Percentiles rank a stretch among this genome's conserved stretches.
phyloP scores from a whole-genome alignment of 495 filamentous ascomycete genomes.

The Sphaerosporella brunnea region DNA sequence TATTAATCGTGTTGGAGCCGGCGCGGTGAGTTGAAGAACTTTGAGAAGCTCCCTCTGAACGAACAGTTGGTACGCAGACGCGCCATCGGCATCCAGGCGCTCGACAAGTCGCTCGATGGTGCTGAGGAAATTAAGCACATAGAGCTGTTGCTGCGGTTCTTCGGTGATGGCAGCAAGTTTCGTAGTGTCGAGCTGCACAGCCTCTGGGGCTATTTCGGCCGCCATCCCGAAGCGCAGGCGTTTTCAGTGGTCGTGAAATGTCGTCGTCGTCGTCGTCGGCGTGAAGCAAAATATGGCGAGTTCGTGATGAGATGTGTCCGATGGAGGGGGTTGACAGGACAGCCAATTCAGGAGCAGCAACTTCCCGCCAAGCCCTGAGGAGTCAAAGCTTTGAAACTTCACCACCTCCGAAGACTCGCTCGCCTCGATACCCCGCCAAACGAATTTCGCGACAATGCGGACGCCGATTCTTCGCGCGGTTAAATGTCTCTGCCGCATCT shows the following conservation, averaged over 20 bases:
- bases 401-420: background rate
- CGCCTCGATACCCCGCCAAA: background rate
- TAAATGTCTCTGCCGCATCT: slow-evolving; percentile 2
- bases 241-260: too few relatives aligned
- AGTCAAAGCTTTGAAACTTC: background rate
- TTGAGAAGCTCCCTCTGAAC: slow-evolving; percentile 82
- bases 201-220: slow-evolving; percentile 14
- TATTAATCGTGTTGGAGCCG: slow-evolving; percentile 71
- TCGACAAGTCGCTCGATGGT: slow-evolving; percentile 67
- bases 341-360: background rate
- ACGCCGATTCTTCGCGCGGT: slow-evolving; percentile 5
- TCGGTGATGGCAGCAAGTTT: slow-evolving; percentile 80
- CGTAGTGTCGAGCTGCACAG: slow-evolving; percentile 56
- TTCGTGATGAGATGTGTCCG: too few relatives aligned
- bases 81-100: slow-evolving; percentile 51
- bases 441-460: background rate
- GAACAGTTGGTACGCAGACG: slow-evolving; percentile 71
- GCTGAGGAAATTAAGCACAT: slow-evolving; percentile 74
- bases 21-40: slow-evolving; percentile 70
- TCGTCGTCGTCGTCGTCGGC: too few relatives aligned
- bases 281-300: too few relatives aligned
- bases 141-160: slow-evolving; percentile 84
- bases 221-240: too few relatives aligned
- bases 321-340: background rate
- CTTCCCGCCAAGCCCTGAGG: background rate